Evolutionary conservation across 371 early-diverging fungal genomes (phyloP).

Genomic region (Entomophthora muscae): DNA sequence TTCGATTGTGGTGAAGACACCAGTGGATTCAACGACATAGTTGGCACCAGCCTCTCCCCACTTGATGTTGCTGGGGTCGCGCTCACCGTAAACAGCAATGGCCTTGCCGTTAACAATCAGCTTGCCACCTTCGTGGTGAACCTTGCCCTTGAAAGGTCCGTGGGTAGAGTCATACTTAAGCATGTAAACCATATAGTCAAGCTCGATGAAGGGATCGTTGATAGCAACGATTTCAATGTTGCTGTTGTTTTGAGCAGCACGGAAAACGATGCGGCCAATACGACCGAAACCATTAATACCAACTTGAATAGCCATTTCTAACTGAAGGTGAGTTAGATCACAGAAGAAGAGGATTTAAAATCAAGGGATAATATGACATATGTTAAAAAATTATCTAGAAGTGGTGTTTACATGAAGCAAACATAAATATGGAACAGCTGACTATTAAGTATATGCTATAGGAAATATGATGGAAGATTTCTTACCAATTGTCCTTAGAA

Average conservation of each 20-base stretch:
- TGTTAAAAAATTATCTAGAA: too few species aligned
- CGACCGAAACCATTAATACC: constrained; percentile 98
- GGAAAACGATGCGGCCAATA: constrained; percentile 97
- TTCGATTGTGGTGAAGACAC: constrained; percentile 89
- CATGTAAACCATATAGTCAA: constrained; percentile 93
- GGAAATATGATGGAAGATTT: too few species aligned
- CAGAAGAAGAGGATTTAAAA: too few species aligned
- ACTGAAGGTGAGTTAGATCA: neutral
- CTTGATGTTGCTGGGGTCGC: constrained; percentile 69
- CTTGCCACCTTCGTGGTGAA: constrained; percentile 59
- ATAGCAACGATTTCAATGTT: constrained; percentile 80
- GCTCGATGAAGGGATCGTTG: constrained; percentile 97
- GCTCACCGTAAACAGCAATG: constrained; percentile 54
- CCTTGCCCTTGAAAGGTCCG: constrained; percentile 71
- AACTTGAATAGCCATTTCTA: constrained; percentile 37
- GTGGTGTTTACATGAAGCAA: too few species aligned
- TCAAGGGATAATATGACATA: too few species aligned
- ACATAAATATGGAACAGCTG: too few species aligned
- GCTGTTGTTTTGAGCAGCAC: constrained; percentile 52
- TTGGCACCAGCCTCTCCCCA: constrained; percentile 83
- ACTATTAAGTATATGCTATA: too few species aligned
- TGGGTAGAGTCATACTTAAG: constrained; percentile 97
- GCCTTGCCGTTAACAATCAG: constrained; percentile 66
- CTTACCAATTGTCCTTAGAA: too few species aligned
- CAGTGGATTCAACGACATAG: constrained; percentile 97